Conservation (phyloP, 257 asterid species). For the Nicotiana benthamiana region DNA sequence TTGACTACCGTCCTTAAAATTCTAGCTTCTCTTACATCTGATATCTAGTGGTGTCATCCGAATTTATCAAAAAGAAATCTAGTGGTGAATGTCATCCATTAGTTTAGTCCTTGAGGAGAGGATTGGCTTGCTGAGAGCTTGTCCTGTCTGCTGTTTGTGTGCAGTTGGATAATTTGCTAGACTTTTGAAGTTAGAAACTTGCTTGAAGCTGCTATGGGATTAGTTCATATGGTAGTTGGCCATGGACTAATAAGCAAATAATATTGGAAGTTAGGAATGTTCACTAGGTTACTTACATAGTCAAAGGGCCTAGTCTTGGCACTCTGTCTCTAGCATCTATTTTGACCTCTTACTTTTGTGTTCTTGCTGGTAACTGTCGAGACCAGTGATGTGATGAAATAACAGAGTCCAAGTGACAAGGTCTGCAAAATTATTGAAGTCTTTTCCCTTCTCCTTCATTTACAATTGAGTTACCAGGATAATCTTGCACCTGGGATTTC, state of each 20-base stretch:
- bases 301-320: neutral
- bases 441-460: neutral
- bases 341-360: neutral
- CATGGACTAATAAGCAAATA: neutral
- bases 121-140: neutral
- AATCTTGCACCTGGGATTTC: neutral
- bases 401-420: neutral
- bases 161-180: neutral
- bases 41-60: neutral
- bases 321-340: neutral
- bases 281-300: neutral
- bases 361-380: neutral
- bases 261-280: neutral
- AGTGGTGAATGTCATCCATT: neutral
- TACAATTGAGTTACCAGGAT: neutral
- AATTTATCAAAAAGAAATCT: neutral
- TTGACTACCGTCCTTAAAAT: neutral
- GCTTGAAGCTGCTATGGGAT: neutral
- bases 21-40: neutral
- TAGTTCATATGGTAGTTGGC: neutral
- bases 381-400: neutral
- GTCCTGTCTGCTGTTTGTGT: neutral
- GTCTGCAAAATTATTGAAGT: neutral
- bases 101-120: neutral
- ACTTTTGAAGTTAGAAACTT: neutral